These are phyloP conservation scores for Starmera stellimalicola DNA, from an alignment of 1,139 yeast genomes.

Conservation along the genomic window DNA sequence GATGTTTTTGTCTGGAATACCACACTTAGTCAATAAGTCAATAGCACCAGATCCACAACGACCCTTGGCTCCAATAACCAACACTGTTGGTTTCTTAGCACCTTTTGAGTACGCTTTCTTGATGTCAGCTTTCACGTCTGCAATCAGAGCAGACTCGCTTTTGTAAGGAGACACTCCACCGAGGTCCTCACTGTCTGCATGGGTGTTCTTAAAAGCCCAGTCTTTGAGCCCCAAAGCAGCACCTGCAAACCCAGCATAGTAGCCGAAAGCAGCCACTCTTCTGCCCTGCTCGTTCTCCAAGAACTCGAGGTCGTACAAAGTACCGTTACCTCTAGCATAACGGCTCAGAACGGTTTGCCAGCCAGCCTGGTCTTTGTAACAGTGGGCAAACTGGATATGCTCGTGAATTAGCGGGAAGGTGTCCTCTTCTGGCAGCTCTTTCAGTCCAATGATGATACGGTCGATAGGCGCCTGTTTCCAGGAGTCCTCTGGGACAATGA, in stretches of 20 bases:
- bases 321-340: constrained; percentile 87
- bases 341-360: constrained; percentile 87
- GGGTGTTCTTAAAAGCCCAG: constrained; percentile 86
- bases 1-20: constrained; percentile 79
- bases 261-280: constrained; percentile 98
- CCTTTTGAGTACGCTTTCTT: constrained; percentile 52
- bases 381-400: constrained; percentile 97
- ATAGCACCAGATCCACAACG: constrained; percentile 99
- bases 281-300: constrained; percentile 91
- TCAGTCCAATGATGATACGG: constrained; percentile 83
- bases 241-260: constrained; percentile 98
- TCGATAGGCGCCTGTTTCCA: constrained; percentile 90
- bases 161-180: constrained; percentile 78
- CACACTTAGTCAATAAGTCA: constrained; percentile 71
- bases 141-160: constrained; percentile 64
- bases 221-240: constrained; percentile 93
- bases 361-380: constrained; percentile 95
- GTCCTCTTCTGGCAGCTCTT: constrained; percentile 88
- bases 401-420: constrained; percentile 88
- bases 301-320: constrained; percentile 87
- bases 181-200: constrained; percentile 54
- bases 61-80: constrained; percentile 95
- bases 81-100: constrained; percentile 64
- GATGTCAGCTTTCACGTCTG: constrained; percentile 57
- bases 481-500: constrained; percentile 83